Conservation (phyloP, 2,329 filamentous ascomycete genomes). For the Colletotrichum tanaceti region DNA sequence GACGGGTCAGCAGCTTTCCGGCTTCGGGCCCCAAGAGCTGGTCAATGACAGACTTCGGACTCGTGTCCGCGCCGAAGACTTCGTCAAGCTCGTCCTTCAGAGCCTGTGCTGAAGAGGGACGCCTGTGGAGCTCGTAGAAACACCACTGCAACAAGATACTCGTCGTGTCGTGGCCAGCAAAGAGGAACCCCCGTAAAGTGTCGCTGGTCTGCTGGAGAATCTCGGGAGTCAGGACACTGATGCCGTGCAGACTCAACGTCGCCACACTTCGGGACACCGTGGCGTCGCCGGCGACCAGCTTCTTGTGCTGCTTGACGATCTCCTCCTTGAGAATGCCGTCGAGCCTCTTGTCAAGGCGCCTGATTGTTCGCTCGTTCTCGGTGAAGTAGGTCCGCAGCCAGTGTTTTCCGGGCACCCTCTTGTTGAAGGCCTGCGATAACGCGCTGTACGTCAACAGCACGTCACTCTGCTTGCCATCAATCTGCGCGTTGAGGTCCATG, state of each 20-base stretch:
- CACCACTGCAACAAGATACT: conserved; percentile 51
- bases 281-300: conserved; percentile 26
- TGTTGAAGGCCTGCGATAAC: conserved; percentile 30
- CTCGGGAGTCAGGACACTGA: conserved; percentile 44
- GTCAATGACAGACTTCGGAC: conserved; percentile 43
- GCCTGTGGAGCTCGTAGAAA: conserved; percentile 51
- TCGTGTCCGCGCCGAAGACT: conserved; percentile 48
- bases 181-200: conserved; percentile 53
- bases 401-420: conserved; percentile 42
- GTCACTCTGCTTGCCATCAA: conserved; percentile 43
- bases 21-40: conserved; percentile 45
- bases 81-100: conserved; percentile 51
- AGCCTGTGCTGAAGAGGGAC: conserved; percentile 45
- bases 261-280: conserved; percentile 46
- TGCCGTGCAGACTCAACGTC: conserved; percentile 48
- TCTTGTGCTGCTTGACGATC: conserved; percentile 29
- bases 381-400: conserved; percentile 44
- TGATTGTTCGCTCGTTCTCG: conserved; percentile 44
- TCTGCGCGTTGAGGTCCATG: conserved; percentile 50
- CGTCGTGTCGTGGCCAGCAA: conserved; percentile 56
- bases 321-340: conserved; percentile 43
- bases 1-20: conserved; percentile 47
- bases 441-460: conserved; percentile 43
- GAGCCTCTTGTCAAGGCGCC: conserved; percentile 43
- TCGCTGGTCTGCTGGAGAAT: conserved; percentile 49